Percentiles rank a stretch among this genome's conserved stretches.
These are phyloP conservation scores for Backusella luteola DNA, from an alignment of 192 early-diverging fungal species.

Conservation along the genomic window DNA sequence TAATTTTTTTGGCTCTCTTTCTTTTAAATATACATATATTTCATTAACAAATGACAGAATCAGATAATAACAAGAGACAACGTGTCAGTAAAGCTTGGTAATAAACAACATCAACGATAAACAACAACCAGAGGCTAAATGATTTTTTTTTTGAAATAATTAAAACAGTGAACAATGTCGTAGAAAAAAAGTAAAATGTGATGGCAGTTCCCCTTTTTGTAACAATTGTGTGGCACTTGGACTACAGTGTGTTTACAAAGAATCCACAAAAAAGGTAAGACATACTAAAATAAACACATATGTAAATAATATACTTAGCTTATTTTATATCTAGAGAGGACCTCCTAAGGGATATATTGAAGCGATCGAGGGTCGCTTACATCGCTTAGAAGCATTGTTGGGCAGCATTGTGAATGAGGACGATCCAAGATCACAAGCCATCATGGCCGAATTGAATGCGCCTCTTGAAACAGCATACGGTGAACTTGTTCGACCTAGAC, in stretches of 20 bases:
- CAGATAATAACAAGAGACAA: slow-evolving; percentile 22
- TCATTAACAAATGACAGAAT: background rate
- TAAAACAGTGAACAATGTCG: slow-evolving; percentile 67
- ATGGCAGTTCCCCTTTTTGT: slow-evolving; percentile 67
- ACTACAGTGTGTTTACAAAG: slow-evolving; percentile 61
- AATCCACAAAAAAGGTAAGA: slow-evolving; percentile 41
- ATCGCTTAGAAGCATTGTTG: slow-evolving; percentile 68
- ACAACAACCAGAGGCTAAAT: background rate
- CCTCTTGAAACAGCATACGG: slow-evolving; percentile 37
- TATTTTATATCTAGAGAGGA: slow-evolving; percentile 53
- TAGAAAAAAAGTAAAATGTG: slow-evolving; percentile 82
- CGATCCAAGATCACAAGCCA: slow-evolving; percentile 42
- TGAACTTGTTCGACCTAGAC: slow-evolving; percentile 29
- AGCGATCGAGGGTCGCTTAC: slow-evolving; percentile 72
- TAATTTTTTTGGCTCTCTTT: background rate
- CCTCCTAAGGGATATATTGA: slow-evolving; percentile 91
- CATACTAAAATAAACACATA: background rate
- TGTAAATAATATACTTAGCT: background rate
- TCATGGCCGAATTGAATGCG: slow-evolving; percentile 36
- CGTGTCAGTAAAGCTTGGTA: slow-evolving; percentile 35
- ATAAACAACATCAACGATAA: background rate
- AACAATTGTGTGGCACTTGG: slow-evolving; percentile 66
- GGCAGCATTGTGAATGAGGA: slow-evolving; percentile 54
- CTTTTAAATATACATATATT: background rate
- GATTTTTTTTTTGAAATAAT: background rate